A percentile compares a stretch with the other conserved stretches of the same genome.
Evolutionary conservation across 768 basidiomycete species (phyloP).

Genomic region (Mycena filopes): DNA sequence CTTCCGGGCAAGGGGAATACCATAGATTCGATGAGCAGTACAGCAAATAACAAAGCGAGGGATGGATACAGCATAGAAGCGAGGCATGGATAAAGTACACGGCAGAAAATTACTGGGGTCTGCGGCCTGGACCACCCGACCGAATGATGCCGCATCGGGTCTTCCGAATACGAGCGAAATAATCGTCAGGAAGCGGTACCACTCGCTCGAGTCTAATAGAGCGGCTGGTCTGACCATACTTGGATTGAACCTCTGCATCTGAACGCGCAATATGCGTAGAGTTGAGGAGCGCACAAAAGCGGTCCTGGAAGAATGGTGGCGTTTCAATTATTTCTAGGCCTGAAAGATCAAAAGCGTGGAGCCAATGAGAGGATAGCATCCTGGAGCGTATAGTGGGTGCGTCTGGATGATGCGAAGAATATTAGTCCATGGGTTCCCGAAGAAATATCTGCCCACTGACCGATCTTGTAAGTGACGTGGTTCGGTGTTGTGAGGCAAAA

Average conservation of each 20-base stretch:
- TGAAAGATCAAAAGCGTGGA: neutral
- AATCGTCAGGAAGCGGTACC: neutral
- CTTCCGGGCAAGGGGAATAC: too few relatives aligned
- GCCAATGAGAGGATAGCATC: neutral
- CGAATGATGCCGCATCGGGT: too few relatives aligned
- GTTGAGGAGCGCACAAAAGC: slow-evolving; percentile 1
- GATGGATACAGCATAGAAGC: too few relatives aligned
- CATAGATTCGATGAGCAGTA: too few relatives aligned
- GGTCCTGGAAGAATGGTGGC: neutral
- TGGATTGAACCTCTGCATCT: neutral
- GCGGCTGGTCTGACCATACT: neutral
- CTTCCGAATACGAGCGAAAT: neutral
- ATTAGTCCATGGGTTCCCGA: neutral
- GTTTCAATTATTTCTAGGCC: neutral
- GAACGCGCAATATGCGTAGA: neutral
- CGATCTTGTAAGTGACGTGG: neutral
- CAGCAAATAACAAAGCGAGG: too few relatives aligned
- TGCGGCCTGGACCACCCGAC: too few relatives aligned
- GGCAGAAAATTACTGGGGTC: too few relatives aligned
- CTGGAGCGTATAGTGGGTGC: neutral
- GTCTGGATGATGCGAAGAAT: neutral
- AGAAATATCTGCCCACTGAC: neutral
- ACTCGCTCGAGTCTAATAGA: neutral
- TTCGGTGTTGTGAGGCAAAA: neutral
- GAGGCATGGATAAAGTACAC: too few relatives aligned